phyloP scores from a whole-genome alignment of 805 yeast genomes.

The Jamesozyma rosinii region DNA sequence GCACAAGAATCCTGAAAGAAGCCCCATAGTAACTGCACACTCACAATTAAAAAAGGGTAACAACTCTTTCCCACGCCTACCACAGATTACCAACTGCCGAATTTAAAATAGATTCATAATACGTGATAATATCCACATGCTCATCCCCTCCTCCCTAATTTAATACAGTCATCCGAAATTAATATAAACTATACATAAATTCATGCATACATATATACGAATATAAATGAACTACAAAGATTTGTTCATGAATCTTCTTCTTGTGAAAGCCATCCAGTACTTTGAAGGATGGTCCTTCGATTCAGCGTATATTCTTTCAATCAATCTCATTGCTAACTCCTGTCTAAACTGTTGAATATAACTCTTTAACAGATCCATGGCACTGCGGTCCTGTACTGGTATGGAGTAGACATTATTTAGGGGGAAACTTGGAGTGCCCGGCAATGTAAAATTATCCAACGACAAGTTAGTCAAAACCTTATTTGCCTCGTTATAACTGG shows the following conservation, averaged over 20 bases:
- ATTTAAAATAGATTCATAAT: too few relatives aligned
- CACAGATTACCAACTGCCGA: too few relatives aligned
- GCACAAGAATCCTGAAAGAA: too few relatives aligned
- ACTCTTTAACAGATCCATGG: constrained; percentile 67
- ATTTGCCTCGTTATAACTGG: constrained; percentile 49
- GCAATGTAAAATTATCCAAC: constrained; percentile 78
- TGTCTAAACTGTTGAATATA: constrained; percentile 92
- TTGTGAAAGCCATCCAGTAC: constrained; percentile 91
- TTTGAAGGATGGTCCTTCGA: constrained; percentile 63
- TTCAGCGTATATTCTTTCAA: constrained; percentile 61
- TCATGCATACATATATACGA: not conserved
- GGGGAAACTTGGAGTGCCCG: constrained; percentile 94
- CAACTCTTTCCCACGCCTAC: too few relatives aligned
- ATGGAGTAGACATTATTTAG: constrained; percentile 62
- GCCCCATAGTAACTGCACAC: too few relatives aligned
- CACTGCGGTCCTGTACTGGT: constrained; percentile 65
- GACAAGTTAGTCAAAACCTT: constrained; percentile 74
- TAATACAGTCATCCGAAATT: too few relatives aligned
- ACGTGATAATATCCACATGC: too few relatives aligned
- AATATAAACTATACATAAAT: too few relatives aligned
- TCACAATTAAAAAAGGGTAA: too few relatives aligned
- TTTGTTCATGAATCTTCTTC: constrained; percentile 93
- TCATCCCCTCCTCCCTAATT: too few relatives aligned
- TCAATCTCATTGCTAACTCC: constrained; percentile 74
- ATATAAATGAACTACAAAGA: constrained; percentile 10